Evolutionary conservation across 202 grass and related monocot genomes (phyloP).

Genomic region (Alloteropsis angusta): DNA sequence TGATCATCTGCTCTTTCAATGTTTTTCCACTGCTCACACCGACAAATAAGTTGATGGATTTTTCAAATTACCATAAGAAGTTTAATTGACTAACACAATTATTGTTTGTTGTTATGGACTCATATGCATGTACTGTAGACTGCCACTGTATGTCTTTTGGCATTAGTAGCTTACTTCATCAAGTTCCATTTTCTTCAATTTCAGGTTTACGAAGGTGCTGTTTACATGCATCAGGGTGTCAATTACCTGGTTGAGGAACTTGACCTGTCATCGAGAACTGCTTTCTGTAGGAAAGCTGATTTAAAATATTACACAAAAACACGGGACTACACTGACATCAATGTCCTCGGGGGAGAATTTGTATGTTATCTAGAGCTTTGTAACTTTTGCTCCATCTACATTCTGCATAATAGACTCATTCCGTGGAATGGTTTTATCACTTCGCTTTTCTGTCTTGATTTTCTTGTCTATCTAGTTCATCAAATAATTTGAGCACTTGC

Average conservation of each 20-base stretch:
- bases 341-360: conserved; percentile 65
- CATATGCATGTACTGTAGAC: neutral
- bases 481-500: conserved; percentile 1
- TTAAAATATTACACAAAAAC: conserved; percentile 96
- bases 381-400: neutral
- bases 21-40: neutral
- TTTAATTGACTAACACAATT: too few relatives aligned
- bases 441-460: neutral
- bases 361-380: conserved; percentile 34
- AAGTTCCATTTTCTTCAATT: conserved; percentile 11
- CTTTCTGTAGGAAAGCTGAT: conserved; percentile 85
- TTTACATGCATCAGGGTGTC: conserved; percentile 87
- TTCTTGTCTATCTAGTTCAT: neutral
- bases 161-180: conserved; percentile 1
- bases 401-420: neutral
- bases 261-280: conserved; percentile 57
- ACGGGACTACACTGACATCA: conserved; percentile 83
- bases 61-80: neutral
- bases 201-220: conserved; percentile 94
- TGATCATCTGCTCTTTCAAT: conserved; percentile 6
- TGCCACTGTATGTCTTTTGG: neutral
- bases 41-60: conserved; percentile 2
- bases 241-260: conserved; percentile 81
- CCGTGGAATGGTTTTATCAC: conserved; percentile 5
- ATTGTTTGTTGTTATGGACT: neutral